These are phyloP conservation scores for Coccomyxa subellipsoidea DNA, from an alignment of 163 green algal genomes.

Conservation along the genomic window DNA sequence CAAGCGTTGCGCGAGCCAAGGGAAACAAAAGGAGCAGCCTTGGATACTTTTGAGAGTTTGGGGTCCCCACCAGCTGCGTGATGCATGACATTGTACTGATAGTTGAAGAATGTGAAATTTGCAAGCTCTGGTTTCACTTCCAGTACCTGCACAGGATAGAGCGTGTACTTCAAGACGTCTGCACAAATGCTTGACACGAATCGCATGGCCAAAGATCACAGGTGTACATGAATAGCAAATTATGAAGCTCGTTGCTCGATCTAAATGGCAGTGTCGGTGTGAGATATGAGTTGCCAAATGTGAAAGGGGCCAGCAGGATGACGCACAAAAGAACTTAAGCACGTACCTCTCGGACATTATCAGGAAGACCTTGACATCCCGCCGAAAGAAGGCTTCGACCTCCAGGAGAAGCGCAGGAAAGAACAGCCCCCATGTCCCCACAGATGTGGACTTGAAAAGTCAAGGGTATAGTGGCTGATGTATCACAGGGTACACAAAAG, in stretches of 20 bases:
- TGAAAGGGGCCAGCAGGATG: too few relatives aligned
- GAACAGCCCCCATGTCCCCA: slow-evolving; percentile 10
- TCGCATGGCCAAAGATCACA: too few relatives aligned
- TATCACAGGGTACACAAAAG: too few relatives aligned
- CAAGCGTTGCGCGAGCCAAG: too few relatives aligned
- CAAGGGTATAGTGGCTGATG: too few relatives aligned
- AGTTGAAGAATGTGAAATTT: not conserved
- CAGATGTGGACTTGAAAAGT: not conserved
- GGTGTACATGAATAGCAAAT: too few relatives aligned
- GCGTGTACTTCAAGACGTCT: not conserved
- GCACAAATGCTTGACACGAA: not conserved
- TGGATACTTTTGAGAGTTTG: too few relatives aligned
- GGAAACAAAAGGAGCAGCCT: too few relatives aligned
- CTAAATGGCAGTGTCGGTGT: too few relatives aligned
- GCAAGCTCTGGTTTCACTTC: slow-evolving; percentile 12
- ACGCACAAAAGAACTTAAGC: not conserved
- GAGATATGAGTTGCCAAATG: too few relatives aligned
- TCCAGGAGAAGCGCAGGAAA: not conserved
- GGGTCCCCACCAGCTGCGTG: slow-evolving; percentile 13
- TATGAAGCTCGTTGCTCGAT: too few relatives aligned
- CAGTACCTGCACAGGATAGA: not conserved
- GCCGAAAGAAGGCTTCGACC: slow-evolving; percentile 1
- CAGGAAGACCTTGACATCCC: not conserved
- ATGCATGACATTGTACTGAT: slow-evolving; percentile 8
- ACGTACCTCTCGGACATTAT: slow-evolving; percentile 1